phyloP scores from a whole-genome alignment of 1,284 basidiomycete species.

The Malassezia restricta region DNA sequence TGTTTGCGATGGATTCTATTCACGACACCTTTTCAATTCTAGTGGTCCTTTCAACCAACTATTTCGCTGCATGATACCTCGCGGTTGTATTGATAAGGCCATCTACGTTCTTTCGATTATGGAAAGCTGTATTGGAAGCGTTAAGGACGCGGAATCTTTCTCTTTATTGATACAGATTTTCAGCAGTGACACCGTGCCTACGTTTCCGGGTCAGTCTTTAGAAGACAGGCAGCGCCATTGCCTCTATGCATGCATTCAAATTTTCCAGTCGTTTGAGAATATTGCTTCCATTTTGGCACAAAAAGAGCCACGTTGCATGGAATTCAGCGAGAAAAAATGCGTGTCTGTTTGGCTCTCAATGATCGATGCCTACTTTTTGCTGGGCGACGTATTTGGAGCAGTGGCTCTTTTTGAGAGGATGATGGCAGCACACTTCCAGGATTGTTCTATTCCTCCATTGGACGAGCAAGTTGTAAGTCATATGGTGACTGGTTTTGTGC shows the following conservation, averaged over 20 bases:
- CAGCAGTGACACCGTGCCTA: slow-evolving; percentile 12
- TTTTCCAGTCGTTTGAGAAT: slow-evolving; percentile 57
- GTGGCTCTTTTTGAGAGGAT: slow-evolving; percentile 62
- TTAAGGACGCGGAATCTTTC: slow-evolving; percentile 51
- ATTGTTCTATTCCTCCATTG: slow-evolving; percentile 50
- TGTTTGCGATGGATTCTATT: slow-evolving; percentile 42
- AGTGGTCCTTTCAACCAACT: slow-evolving; percentile 52
- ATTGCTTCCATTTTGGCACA: slow-evolving; percentile 48
- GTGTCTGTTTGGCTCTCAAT: slow-evolving; percentile 61
- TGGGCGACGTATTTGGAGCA: slow-evolving; percentile 56
- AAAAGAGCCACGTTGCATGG: slow-evolving; percentile 24
- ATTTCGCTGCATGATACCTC: slow-evolving; percentile 57
- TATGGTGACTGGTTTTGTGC: slow-evolving; percentile 51
- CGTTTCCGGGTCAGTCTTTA: slow-evolving; percentile 34
- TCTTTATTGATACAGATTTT: slow-evolving; percentile 53
- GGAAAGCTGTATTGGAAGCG: slow-evolving; percentile 50
- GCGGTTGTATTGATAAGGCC: slow-evolving; percentile 57
- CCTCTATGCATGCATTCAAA: slow-evolving; percentile 55
- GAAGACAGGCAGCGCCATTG: slow-evolving; percentile 53
- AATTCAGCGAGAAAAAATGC: slow-evolving; percentile 16
- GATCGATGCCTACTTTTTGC: slow-evolving; percentile 62
- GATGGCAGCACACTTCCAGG: slow-evolving; percentile 47
- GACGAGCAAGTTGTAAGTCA: slow-evolving; percentile 54
- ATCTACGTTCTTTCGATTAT: slow-evolving; percentile 60
- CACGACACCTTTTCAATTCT: slow-evolving; percentile 45